These are phyloP conservation scores for Grosmannia serpens DNA, from an alignment of 2,329 filamentous ascomycete genomes.

Conservation along the genomic window DNA sequence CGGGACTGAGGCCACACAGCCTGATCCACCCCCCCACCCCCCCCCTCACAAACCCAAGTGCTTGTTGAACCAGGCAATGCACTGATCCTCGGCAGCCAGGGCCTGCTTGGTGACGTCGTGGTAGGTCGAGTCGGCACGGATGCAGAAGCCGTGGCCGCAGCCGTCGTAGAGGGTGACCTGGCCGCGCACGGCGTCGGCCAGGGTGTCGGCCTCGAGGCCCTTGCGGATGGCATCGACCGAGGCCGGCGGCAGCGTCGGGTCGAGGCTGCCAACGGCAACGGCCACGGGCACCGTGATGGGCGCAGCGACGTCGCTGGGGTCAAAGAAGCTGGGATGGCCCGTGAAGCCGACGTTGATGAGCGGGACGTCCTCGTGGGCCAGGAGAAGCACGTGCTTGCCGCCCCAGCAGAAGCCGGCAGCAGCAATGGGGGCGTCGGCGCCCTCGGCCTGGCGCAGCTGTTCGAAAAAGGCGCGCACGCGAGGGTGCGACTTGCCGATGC, in stretches of 20 bases:
- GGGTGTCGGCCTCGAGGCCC: constrained; percentile 18
- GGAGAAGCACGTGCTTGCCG: constrained; percentile 39
- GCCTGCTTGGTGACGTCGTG: constrained; percentile 17
- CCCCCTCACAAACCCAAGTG: not conserved
- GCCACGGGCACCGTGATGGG: constrained; percentile 31
- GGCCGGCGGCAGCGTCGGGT: constrained; percentile 25
- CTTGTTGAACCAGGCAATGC: constrained; percentile 22
- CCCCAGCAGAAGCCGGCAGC: constrained; percentile 55
- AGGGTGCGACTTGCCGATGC: constrained; percentile 20
- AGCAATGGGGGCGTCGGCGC: constrained; percentile 26
- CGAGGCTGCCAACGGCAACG: constrained; percentile 33
- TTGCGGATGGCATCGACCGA: constrained; percentile 22
- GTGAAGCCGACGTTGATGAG: constrained; percentile 41
- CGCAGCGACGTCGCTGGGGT: constrained; percentile 34
- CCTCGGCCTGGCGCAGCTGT: constrained; percentile 22
- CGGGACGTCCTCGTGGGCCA: constrained; percentile 26
- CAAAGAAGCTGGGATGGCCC: constrained; percentile 39
- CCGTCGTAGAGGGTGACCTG: constrained; percentile 26
- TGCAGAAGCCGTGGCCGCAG: constrained; percentile 30
- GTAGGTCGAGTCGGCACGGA: constrained; percentile 20
- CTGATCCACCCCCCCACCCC: not conserved
- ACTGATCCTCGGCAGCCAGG: constrained; percentile 21
- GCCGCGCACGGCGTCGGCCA: constrained; percentile 20
- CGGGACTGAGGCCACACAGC: not conserved
- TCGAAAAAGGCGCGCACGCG: constrained; percentile 25